phyloP scores from a whole-genome alignment of 2,329 filamentous ascomycete genomes.

The Aspergillus chevalieri region DNA sequence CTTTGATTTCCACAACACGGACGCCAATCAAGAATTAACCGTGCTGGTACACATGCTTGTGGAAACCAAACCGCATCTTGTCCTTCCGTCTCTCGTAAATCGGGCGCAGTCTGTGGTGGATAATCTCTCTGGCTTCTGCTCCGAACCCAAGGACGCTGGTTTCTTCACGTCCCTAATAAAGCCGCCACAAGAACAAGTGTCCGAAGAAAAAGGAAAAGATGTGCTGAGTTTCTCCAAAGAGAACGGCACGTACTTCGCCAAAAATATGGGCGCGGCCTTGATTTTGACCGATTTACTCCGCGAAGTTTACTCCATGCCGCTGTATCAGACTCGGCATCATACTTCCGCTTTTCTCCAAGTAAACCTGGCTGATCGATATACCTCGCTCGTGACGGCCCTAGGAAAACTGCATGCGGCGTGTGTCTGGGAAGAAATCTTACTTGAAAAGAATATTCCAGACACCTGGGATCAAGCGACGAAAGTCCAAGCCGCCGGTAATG shows the following conservation, averaged over 20 bases:
- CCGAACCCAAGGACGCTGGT: slow-evolving; percentile 46
- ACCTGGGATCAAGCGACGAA: slow-evolving; percentile 46
- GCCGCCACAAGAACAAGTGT: slow-evolving; percentile 14
- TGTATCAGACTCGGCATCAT: slow-evolving; percentile 58
- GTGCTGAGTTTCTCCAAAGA: slow-evolving; percentile 35
- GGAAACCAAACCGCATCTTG: slow-evolving; percentile 72
- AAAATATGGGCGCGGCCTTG: slow-evolving; percentile 70
- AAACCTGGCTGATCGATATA: slow-evolving; percentile 80
- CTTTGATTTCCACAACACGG: slow-evolving; percentile 62
- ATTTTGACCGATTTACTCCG: slow-evolving; percentile 69
- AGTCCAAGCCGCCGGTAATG: slow-evolving; percentile 32
- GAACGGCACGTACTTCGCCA: slow-evolving; percentile 69
- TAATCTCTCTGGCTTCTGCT: slow-evolving; percentile 60
- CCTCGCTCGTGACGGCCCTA: slow-evolving; percentile 64
- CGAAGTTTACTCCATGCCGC: slow-evolving; percentile 61
- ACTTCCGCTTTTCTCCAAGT: slow-evolving; percentile 64
- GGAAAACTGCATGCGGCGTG: slow-evolving; percentile 73
- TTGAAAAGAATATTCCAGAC: slow-evolving; percentile 67
- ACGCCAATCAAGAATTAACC: slow-evolving; percentile 63
- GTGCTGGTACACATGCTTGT: slow-evolving; percentile 71
- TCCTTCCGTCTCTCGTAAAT: slow-evolving; percentile 72
- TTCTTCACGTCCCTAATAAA: slow-evolving; percentile 65
- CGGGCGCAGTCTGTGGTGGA: slow-evolving; percentile 66
- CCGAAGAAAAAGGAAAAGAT: slow-evolving; percentile 12
- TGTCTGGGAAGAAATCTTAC: slow-evolving; percentile 74